Conservation (phyloP, 805 yeast species). For the Saturnispora quitensis region DNA sequence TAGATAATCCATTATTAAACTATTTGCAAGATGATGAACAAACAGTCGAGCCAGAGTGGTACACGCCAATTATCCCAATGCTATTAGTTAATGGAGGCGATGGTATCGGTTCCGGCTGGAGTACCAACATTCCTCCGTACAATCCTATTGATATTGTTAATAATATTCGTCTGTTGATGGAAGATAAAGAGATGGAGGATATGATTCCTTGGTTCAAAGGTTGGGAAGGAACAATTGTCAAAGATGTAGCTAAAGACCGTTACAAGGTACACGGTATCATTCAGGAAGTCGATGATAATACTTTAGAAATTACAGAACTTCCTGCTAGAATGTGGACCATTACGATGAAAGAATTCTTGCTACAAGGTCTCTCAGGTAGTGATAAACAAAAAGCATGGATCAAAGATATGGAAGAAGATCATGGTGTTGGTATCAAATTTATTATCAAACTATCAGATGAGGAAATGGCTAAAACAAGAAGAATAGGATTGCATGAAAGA, state of each 20-base stretch:
- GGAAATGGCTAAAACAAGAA: constrained; percentile 73
- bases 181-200: constrained; percentile 56
- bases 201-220: constrained; percentile 94
- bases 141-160: constrained; percentile 77
- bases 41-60: constrained; percentile 93
- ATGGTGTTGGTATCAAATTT: constrained; percentile 71
- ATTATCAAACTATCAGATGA: constrained; percentile 63
- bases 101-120: constrained; percentile 99
- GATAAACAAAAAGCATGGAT: constrained; percentile 80
- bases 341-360: constrained; percentile 75
- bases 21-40: constrained; percentile 90
- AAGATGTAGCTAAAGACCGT: constrained; percentile 47
- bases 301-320: constrained; percentile 82
- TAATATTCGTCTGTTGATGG: constrained; percentile 67
- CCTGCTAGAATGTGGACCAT: constrained; percentile 93
- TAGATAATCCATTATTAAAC: constrained; percentile 67
- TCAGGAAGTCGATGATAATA: constrained; percentile 69
- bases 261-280: constrained; percentile 73
- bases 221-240: constrained; percentile 80
- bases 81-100: constrained; percentile 92
- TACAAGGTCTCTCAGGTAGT: constrained; percentile 63
- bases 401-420: constrained; percentile 92
- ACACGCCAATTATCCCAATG: constrained; percentile 90
- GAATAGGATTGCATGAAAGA: constrained; percentile 72
- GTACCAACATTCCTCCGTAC: constrained; percentile 83